These are phyloP conservation scores for Hebeloma cylindrosporum DNA, from an alignment of 768 basidiomycete genomes.

Conservation along the genomic window DNA sequence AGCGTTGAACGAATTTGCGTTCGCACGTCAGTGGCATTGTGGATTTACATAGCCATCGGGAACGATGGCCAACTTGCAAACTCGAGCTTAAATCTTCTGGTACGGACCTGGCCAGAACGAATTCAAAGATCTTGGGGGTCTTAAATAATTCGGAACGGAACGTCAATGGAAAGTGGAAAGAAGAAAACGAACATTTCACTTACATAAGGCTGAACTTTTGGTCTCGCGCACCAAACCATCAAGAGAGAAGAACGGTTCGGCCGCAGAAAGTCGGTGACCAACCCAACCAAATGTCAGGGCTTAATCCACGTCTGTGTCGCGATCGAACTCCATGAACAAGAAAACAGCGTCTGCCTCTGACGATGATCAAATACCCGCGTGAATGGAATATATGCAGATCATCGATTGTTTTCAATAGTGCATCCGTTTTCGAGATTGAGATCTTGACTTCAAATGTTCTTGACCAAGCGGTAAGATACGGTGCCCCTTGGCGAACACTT, in stretches of 20 bases:
- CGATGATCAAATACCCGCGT: slow-evolving; percentile 31
- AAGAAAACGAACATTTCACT: slow-evolving; percentile 33
- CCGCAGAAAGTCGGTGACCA: slow-evolving; percentile 46
- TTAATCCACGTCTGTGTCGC: slow-evolving; percentile 79
- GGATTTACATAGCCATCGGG: slow-evolving; percentile 71
- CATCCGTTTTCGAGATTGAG: slow-evolving; percentile 57
- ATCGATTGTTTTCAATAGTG: slow-evolving; percentile 65
- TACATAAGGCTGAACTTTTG: slow-evolving; percentile 68
- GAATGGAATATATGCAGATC: slow-evolving; percentile 65
- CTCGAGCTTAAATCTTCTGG: slow-evolving; percentile 73
- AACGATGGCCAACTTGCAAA: slow-evolving; percentile 59
- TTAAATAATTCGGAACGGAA: not conserved
- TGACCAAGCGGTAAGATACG: slow-evolving; percentile 74
- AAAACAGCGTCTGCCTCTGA: slow-evolving; percentile 39
- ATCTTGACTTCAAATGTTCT: slow-evolving; percentile 53
- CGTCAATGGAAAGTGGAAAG: not conserved
- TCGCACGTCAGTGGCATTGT: slow-evolving; percentile 77
- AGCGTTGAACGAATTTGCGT: slow-evolving; percentile 72
- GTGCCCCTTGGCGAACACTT: slow-evolving; percentile 94
- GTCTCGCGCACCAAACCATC: slow-evolving; percentile 77
- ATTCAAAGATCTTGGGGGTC: slow-evolving; percentile 68
- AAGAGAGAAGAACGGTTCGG: slow-evolving; percentile 59
- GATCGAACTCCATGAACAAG: slow-evolving; percentile 69
- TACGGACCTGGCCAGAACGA: slow-evolving; percentile 62
- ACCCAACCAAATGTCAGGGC: slow-evolving; percentile 69